Percentiles rank a stretch among this genome's conserved stretches.
phyloP scores from a whole-genome alignment of 805 yeast genomes.

The Kregervanrija pseudodelftensis region DNA sequence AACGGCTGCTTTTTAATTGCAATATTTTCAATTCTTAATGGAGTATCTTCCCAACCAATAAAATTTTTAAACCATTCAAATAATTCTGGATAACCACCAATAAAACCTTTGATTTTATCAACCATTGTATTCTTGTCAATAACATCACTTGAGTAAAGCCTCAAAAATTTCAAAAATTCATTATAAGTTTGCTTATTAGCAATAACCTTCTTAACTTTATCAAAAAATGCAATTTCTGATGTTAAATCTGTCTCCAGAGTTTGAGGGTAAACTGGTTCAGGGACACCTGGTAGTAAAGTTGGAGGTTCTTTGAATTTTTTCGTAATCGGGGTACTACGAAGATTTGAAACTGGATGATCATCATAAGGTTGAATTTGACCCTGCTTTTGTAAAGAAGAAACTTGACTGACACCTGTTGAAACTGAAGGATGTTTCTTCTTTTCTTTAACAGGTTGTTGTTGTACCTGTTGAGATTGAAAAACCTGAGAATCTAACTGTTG shows the following conservation, averaged over 20 bases:
- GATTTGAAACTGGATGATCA: conserved; percentile 43
- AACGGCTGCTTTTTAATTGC: conserved; percentile 83
- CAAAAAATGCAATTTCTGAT: conserved; percentile 88
- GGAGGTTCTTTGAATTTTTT: conserved; percentile 36
- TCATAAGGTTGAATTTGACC: conserved; percentile 25
- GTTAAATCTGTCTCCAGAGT: conserved; percentile 53
- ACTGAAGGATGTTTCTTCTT: conserved; percentile 22
- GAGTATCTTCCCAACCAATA: conserved; percentile 82
- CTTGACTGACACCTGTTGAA: conserved; percentile 12
- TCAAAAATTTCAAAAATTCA: conserved; percentile 84
- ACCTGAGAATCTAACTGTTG: conserved; percentile 4
- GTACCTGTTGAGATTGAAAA: conserved; percentile 2
- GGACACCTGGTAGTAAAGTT: conserved; percentile 74
- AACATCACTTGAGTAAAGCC: conserved; percentile 83
- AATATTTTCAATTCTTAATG: conserved; percentile 82
- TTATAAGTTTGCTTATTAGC: conserved; percentile 86
- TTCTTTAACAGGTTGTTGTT: conserved; percentile 16
- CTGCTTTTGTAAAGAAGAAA: conserved; percentile 8
- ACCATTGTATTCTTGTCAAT: conserved; percentile 78
- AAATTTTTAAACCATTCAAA: conserved; percentile 88
- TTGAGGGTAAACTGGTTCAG: conserved; percentile 68
- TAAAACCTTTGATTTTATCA: conserved; percentile 74
- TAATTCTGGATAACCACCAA: conserved; percentile 75
- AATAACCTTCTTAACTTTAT: conserved; percentile 80
- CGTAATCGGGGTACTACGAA: conserved; percentile 29